Evolutionary conservation across 768 basidiomycete species (phyloP).

Genomic region (Cubamyces sp.): DNA sequence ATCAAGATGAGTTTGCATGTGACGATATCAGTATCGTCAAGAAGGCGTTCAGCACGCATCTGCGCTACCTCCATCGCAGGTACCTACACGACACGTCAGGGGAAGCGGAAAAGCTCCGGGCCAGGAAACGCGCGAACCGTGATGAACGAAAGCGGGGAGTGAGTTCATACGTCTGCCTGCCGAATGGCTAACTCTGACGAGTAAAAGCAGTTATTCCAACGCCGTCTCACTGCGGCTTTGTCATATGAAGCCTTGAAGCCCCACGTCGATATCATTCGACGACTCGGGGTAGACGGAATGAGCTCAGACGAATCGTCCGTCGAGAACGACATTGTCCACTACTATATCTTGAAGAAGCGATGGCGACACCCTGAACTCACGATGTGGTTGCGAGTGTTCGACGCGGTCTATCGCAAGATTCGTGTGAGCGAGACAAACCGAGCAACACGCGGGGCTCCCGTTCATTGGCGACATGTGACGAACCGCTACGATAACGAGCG

Average conservation of each 20-base stretch:
- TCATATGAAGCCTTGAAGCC: background rate
- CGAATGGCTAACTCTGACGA: background rate
- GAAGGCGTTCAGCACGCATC: background rate
- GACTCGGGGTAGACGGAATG: background rate
- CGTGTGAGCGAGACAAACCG: background rate
- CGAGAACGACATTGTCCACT: background rate
- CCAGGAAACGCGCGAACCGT: background rate
- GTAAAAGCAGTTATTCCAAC: background rate
- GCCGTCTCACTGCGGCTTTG: background rate
- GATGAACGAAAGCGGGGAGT: conserved; percentile 1
- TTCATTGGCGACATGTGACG: background rate
- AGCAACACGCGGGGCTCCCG: background rate
- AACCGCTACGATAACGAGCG: background rate
- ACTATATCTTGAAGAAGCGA: background rate
- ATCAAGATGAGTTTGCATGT: background rate
- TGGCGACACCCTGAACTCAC: background rate
- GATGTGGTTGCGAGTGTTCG: background rate
- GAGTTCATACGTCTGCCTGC: background rate
- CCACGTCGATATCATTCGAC: background rate
- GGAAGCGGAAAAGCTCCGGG: background rate
- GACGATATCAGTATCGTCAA: background rate
- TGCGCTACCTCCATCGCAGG: background rate
- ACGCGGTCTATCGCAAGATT: background rate
- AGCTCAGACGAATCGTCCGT: background rate
- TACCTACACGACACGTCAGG: background rate